Evolutionary conservation across 768 basidiomycete genomes (phyloP), one percentile per base, ranked within the genome.

Genomic region (Auriscalpium orientale): DNA sequence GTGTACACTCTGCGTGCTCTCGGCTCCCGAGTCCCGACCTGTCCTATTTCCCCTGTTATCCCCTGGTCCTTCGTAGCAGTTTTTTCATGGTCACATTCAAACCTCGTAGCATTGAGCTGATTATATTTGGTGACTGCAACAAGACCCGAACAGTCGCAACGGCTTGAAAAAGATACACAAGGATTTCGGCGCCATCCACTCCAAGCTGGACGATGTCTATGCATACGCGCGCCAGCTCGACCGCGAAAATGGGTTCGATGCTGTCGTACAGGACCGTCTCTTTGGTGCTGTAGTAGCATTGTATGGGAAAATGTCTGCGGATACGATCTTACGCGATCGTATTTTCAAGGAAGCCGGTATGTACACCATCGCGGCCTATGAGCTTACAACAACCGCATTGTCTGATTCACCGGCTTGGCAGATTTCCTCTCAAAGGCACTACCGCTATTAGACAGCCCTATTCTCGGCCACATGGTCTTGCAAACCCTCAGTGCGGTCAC

Each of bases 91-190:
- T 35, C 8, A 50, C 28, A 28, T 28, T 28, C 28, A 7, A 28
- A 7, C 28, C 28, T 7, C 7, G 28, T 28, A 28, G 28, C 28
- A 28, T 28, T 7, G 5, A 4, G 4, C 28, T 28, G 28, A 28
- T 28, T 4, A 28, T 28, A 28, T 7, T 3, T 28, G 1, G 7
- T 28, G 28, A 28, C 28, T 28, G 28, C 28, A 28, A 28, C 28
- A 2, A 86, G 85, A 85, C 64, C 69, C 85, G 16, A 71, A 74
- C 7, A 79, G 71, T 13, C 72, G 82, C 34, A 78, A 74, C 62
- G 84, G 83, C 12, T 68, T 87, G 58, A 87, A 83, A 67, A 83
- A 80, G 62, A 72, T 85, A 6, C 82, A 86, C 64, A 68, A 71
- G 35, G 76, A 80, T 61, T 85, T 87, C 61, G 76, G 77, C 45